Conservation (phyloP, 2,329 filamentous ascomycete genomes). For the Ophiostoma piceae region DNA sequence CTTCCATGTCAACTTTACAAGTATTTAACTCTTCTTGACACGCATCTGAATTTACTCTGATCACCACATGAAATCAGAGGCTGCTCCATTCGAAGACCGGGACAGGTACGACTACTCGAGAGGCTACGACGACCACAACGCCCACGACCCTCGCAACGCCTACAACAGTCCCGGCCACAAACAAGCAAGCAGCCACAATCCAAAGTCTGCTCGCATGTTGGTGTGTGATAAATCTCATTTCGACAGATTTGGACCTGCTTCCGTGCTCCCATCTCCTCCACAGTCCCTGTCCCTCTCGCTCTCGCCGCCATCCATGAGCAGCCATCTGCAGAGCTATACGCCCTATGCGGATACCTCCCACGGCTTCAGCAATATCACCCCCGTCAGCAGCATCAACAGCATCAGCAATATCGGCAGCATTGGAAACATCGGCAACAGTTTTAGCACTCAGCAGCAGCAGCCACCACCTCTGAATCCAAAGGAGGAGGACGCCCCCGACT, state of each 20-base stretch:
- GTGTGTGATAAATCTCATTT: neutral
- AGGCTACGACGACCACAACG: neutral
- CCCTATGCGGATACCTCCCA: slow-evolving; percentile 25
- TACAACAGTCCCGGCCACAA: neutral
- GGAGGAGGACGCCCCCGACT: slow-evolving; percentile 29
- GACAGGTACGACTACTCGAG: neutral
- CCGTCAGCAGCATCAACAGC: neutral
- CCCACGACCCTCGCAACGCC: neutral
- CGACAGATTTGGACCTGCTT: slow-evolving; percentile 14
- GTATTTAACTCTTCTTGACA: neutral
- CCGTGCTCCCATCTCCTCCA: slow-evolving; percentile 8
- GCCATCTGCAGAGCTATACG: slow-evolving; percentile 24
- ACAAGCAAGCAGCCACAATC: neutral
- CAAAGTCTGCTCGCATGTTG: neutral
- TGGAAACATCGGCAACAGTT: neutral
- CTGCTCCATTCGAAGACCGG: neutral
- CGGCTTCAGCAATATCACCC: neutral
- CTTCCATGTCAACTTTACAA: neutral
- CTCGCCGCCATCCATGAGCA: slow-evolving; percentile 25
- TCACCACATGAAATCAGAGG: neutral
- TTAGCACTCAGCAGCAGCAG: slow-evolving; percentile 14
- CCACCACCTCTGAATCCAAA: neutral
- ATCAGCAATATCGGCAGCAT: neutral
- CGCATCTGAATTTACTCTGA: neutral
- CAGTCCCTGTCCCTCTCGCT: neutral